These are phyloP conservation scores for Fusarium anthophilum DNA, from an alignment of 2,329 filamentous ascomycete genomes.

Conservation along the genomic window DNA sequence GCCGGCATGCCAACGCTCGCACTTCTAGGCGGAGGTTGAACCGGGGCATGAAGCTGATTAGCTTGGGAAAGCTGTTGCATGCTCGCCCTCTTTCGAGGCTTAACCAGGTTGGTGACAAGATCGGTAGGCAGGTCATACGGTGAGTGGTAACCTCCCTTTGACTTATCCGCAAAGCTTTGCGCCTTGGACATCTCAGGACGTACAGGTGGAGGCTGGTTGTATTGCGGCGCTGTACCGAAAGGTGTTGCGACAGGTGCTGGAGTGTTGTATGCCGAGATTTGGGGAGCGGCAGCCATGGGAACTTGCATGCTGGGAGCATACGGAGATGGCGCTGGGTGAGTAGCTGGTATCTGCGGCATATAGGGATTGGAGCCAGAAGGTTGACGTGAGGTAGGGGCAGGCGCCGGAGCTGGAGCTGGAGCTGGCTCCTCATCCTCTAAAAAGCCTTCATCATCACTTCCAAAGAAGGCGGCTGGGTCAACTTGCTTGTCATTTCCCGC, in stretches of 20 bases:
- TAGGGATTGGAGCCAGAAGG: slow-evolving; percentile 40
- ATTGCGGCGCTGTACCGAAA: slow-evolving; percentile 46
- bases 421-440: slow-evolving; percentile 69
- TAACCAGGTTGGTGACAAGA: slow-evolving; percentile 64
- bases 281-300: slow-evolving; percentile 7
- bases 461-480: slow-evolving; percentile 73
- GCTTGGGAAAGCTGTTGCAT: slow-evolving; percentile 63
- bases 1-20: slow-evolving; percentile 63
- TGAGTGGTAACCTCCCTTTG: slow-evolving; percentile 91
- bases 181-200: slow-evolving; percentile 64
- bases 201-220: slow-evolving; percentile 49
- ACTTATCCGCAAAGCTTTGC: slow-evolving; percentile 89
- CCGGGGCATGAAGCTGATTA: slow-evolving; percentile 50
- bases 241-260: slow-evolving; percentile 36
- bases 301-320: slow-evolving; percentile 35
- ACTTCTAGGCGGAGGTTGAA: slow-evolving; percentile 63
- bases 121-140: slow-evolving; percentile 96
- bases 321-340: slow-evolving; percentile 30
- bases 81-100: slow-evolving; percentile 72
- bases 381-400: slow-evolving; percentile 11
- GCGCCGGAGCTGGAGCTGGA: slow-evolving; percentile 9
- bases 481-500: slow-evolving; percentile 55
- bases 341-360: slow-evolving; percentile 32
- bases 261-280: slow-evolving; percentile 35
- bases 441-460: slow-evolving; percentile 87